Evolutionary conservation across 1,284 basidiomycete genomes (phyloP).

Genomic region (Inonotus hispidus): DNA sequence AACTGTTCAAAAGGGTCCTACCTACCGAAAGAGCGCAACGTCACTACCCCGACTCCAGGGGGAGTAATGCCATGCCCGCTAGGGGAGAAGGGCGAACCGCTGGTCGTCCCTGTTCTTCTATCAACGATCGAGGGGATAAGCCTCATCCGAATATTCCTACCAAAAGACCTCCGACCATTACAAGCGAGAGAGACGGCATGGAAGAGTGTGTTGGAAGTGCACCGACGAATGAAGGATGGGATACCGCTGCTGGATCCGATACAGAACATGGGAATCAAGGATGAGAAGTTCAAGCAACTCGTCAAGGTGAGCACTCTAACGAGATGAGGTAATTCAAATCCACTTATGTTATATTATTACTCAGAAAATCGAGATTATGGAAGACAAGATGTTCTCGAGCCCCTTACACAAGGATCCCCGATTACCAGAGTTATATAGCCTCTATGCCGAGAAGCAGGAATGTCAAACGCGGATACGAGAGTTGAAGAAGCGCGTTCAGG

Average conservation of each 20-base stretch:
- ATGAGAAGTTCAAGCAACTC: constrained; percentile 86
- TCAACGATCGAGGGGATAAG: constrained; percentile 85
- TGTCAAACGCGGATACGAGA: constrained; percentile 66
- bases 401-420: constrained; percentile 71
- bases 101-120: constrained; percentile 87
- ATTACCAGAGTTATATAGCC: constrained; percentile 74
- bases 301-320: constrained; percentile 52
- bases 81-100: constrained; percentile 72
- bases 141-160: constrained; percentile 83
- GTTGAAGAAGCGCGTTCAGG: constrained; percentile 80
- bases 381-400: constrained; percentile 73
- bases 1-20: constrained; percentile 68
- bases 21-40: constrained; percentile 57
- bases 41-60: constrained; percentile 49
- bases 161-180: constrained; percentile 82
- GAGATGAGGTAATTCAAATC: neutral
- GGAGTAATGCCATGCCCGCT: constrained; percentile 69
- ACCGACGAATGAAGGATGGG: constrained; percentile 84
- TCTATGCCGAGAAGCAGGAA: constrained; percentile 76
- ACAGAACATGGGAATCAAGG: constrained; percentile 94
- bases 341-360: neutral
- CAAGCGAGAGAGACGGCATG: constrained; percentile 78
- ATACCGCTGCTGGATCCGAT: constrained; percentile 89
- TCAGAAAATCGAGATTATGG: constrained; percentile 87
- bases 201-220: constrained; percentile 88